phyloP scores from a whole-genome alignment of 2,329 filamentous ascomycete genomes.

The Aspergillus terreus region DNA sequence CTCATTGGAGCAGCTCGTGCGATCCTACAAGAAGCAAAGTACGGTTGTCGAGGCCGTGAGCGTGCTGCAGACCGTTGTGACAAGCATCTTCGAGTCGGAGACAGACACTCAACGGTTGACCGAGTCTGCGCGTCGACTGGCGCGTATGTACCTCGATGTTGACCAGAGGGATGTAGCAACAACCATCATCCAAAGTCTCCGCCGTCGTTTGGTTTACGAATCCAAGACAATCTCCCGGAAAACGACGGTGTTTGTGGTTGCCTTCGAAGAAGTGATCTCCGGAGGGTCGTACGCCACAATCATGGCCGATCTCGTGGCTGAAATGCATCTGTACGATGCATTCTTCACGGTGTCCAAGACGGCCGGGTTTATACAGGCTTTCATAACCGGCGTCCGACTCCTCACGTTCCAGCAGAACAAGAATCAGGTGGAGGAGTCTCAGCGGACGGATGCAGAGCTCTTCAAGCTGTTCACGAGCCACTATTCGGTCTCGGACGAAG shows the following conservation, averaged over 20 bases:
- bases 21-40: background rate
- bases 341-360: background rate
- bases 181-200: background rate
- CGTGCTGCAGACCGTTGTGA: background rate
- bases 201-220: background rate
- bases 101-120: background rate
- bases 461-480: conserved; percentile 1
- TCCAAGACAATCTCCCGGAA: background rate
- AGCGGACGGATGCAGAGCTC: background rate
- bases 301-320: conserved; percentile 3
- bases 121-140: background rate
- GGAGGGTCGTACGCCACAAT: background rate
- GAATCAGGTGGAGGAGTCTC: background rate
- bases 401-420: conserved; percentile 1
- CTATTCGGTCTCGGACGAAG: background rate
- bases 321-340: conserved; percentile 1
- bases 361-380: background rate
- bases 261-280: background rate
- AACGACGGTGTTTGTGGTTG: background rate
- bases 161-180: background rate
- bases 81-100: background rate
- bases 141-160: background rate
- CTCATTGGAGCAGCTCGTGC: background rate
- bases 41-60: background rate
- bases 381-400: conserved; percentile 1